Percentiles rank a stretch among this genome's conserved stretches.
Conservation (phyloP, 164 flowering plant genomes). For the Aristolochia californica region DNA sequence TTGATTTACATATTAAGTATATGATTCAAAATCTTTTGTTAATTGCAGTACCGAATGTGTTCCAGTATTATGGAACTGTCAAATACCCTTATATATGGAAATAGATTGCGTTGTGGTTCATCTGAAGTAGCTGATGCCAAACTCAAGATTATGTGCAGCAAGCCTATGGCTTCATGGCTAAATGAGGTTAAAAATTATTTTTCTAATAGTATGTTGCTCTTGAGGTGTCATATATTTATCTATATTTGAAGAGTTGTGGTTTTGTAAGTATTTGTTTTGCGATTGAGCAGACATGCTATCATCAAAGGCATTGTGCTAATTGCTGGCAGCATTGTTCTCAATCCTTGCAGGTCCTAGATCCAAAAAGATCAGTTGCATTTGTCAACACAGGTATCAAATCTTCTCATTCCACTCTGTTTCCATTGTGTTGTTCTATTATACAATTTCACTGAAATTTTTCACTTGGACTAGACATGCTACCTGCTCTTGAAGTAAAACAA, state of each 20-base stretch:
- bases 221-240: neutral
- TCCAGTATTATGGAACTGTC: constrained; percentile 83
- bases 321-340: neutral
- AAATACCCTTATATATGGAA: constrained; percentile 80
- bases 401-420: neutral
- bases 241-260: too few species aligned
- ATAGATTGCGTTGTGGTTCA: constrained; percentile 91
- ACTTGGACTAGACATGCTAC: constrained; percentile 44
- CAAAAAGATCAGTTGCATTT: constrained; percentile 58
- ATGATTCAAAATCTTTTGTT: constrained; percentile 5
- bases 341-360: constrained; percentile 54
- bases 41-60: constrained; percentile 89
- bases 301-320: neutral
- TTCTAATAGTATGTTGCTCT: neutral
- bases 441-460: constrained; percentile 3
- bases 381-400: constrained; percentile 62
- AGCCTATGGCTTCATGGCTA: constrained; percentile 48
- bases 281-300: too few species aligned
- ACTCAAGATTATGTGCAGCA: constrained; percentile 32
- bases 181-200: constrained; percentile 30
- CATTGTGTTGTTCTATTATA: neutral
- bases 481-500: constrained; percentile 64
- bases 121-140: constrained; percentile 59
- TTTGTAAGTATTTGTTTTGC: too few species aligned
- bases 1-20: neutral